Percentiles rank a stretch among this genome's conserved stretches.
Evolutionary conservation across 805 yeast genomes (phyloP).

Genomic region (Lipomyces chichibuensis): DNA sequence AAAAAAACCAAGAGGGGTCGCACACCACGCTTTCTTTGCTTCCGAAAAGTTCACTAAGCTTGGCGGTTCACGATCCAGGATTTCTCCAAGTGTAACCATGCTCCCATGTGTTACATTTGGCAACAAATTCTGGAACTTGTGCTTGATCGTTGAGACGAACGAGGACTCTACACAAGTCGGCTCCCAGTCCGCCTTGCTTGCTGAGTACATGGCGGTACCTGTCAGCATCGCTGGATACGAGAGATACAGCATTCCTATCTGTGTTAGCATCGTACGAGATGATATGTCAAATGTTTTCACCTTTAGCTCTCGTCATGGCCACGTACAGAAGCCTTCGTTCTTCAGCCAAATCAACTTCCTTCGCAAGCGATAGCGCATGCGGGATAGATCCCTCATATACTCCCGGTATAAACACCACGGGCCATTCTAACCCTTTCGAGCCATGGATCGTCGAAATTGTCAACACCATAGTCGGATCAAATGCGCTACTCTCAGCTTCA

Average conservation of each 20-base stretch:
- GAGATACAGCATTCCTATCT: constrained; percentile 14
- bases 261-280: background rate
- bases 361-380: constrained; percentile 43
- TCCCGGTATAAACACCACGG: constrained; percentile 81
- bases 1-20: constrained; percentile 14
- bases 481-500: constrained; percentile 16
- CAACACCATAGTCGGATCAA: constrained; percentile 41
- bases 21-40: constrained; percentile 32
- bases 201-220: background rate
- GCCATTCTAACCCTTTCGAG: constrained; percentile 95
- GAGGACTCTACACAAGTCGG: background rate
- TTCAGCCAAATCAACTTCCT: constrained; percentile 55
- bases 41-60: background rate
- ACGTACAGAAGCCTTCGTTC: constrained; percentile 87
- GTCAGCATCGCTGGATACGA: constrained; percentile 11
- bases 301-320: constrained; percentile 82
- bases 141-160: constrained; percentile 9
- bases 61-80: constrained; percentile 25
- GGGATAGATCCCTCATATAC: constrained; percentile 70
- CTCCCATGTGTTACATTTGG: constrained; percentile 8
- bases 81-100: constrained; percentile 5
- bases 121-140: constrained; percentile 1
- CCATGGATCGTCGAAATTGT: constrained; percentile 84
- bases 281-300: constrained; percentile 15
- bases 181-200: background rate